Conservation (phyloP, 768 basidiomycete genomes). For the Naganishia randhawae region DNA sequence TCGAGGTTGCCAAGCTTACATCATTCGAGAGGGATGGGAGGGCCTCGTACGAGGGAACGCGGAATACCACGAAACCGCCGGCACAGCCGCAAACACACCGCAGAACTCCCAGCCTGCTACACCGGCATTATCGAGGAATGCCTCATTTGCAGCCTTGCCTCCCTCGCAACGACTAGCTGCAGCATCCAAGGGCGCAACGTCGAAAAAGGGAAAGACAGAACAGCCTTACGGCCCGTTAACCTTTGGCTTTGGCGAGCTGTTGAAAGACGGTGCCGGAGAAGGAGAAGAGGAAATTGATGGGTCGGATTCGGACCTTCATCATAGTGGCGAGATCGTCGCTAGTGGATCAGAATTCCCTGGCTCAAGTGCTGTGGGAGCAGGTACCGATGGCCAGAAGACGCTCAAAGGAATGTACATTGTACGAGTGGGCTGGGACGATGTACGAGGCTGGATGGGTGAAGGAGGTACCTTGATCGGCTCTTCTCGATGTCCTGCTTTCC, state of each 20-base stretch:
- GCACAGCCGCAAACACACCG: constrained; percentile 40
- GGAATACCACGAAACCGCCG: constrained; percentile 35
- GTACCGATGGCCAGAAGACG: constrained; percentile 50
- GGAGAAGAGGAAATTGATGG: constrained; percentile 49
- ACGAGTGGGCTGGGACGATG: constrained; percentile 96
- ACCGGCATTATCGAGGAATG: constrained; percentile 37
- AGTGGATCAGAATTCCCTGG: constrained; percentile 6
- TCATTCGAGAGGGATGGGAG: constrained; percentile 97
- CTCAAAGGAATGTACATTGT: constrained; percentile 91
- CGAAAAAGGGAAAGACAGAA: constrained; percentile 20
- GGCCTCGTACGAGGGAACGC: constrained; percentile 92
- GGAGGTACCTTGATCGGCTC: constrained; percentile 50
- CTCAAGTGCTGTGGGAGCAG: not conserved
- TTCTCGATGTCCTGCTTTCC: constrained; percentile 55
- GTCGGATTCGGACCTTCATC: not conserved
- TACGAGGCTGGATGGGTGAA: constrained; percentile 86
- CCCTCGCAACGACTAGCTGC: constrained; percentile 40
- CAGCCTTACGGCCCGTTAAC: constrained; percentile 41
- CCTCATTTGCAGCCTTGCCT: constrained; percentile 47
- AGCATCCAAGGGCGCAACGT: constrained; percentile 16
- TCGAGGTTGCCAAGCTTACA: constrained; percentile 90
- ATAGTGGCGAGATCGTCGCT: not conserved
- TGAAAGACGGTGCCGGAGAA: constrained; percentile 64
- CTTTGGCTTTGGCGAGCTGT: constrained; percentile 53
- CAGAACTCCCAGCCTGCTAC: constrained; percentile 30